A percentile compares a stretch with the other conserved stretches of the same genome.
Conservation (phyloP, 75 land plant genomes). For the Isoetes taiwanensis region DNA sequence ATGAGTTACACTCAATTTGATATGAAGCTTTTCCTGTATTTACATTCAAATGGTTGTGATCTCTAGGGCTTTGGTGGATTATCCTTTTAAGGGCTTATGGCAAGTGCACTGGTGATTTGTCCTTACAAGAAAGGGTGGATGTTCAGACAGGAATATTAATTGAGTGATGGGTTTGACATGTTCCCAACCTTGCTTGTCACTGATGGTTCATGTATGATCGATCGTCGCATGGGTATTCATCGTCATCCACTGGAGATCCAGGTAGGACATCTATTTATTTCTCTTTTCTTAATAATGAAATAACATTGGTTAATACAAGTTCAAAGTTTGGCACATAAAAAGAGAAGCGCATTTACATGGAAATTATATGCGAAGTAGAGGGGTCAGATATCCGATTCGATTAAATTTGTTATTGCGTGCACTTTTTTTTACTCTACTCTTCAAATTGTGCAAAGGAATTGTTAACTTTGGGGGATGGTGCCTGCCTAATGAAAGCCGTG, state of each 20-base stretch:
- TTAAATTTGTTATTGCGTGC: conserved; percentile 32
- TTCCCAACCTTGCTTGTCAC: conserved; percentile 86
- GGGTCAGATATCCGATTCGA: too few relatives aligned
- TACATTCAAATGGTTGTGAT: not conserved
- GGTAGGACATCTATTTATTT: conserved; percentile 34
- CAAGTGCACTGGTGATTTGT: conserved; percentile 67
- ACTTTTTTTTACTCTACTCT: conserved; percentile 83
- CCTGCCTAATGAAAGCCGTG: conserved; percentile 50
- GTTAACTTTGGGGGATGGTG: conserved; percentile 67
- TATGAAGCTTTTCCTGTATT: not conserved
- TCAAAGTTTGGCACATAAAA: too few relatives aligned
- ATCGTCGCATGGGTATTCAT: conserved; percentile 96
- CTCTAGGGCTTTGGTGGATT: conserved; percentile 96
- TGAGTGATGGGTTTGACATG: conserved; percentile 97
- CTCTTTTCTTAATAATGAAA: too few relatives aligned
- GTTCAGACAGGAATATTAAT: conserved; percentile 95
- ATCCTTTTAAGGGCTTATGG: conserved; percentile 89
- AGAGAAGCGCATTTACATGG: too few relatives aligned
- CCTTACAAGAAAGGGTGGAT: conserved; percentile 88
- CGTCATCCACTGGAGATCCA: conserved; percentile 96
- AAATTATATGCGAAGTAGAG: too few relatives aligned
- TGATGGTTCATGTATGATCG: conserved; percentile 98
- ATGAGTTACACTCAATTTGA: not conserved
- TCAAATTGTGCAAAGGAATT: conserved; percentile 75
- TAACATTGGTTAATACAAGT: too few relatives aligned